These are phyloP conservation scores for Hyaloscypha finlandica DNA, from an alignment of 495 filamentous ascomycete genomes.

Conservation along the genomic window DNA sequence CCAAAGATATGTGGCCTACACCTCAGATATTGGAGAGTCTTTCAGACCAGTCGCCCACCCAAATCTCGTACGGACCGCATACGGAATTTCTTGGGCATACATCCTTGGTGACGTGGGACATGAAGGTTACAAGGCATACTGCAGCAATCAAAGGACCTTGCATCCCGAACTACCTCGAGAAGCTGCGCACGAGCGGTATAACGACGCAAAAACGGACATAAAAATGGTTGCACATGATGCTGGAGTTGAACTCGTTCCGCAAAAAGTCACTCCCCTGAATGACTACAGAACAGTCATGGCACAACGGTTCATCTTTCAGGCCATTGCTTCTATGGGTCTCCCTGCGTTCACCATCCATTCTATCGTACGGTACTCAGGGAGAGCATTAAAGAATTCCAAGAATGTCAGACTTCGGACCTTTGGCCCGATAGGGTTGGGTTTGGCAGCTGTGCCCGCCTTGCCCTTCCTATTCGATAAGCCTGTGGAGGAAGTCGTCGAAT, in stretches of 20 bases:
- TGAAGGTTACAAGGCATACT: conserved; percentile 94
- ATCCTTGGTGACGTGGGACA: conserved; percentile 86
- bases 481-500: conserved; percentile 87
- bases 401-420: conserved; percentile 74
- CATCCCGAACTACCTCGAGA: conserved; percentile 33
- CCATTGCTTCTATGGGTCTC: conserved; percentile 79
- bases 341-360: conserved; percentile 96
- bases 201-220: conserved; percentile 33
- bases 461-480: conserved; percentile 92
- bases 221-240: conserved; percentile 24
- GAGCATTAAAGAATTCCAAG: conserved; percentile 77
- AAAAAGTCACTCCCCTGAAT: conserved; percentile 74
- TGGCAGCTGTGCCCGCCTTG: conserved; percentile 84
- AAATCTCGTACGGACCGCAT: conserved; percentile 75
- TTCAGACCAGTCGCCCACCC: conserved; percentile 94
- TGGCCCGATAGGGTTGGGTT: conserved; percentile 88
- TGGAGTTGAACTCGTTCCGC: conserved; percentile 33
- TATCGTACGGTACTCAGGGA: conserved; percentile 82
- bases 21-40: conserved; percentile 93
- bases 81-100: conserved; percentile 92
- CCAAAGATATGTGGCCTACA: conserved; percentile 97
- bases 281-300: conserved; percentile 92
- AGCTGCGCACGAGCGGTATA: conserved; percentile 31
- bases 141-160: conserved; percentile 64
- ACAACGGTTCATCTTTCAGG: conserved; percentile 87